Base-by-base conservation (phyloP, 2,329 filamentous ascomycete species). In the Seiridium unicorne region DNA sequence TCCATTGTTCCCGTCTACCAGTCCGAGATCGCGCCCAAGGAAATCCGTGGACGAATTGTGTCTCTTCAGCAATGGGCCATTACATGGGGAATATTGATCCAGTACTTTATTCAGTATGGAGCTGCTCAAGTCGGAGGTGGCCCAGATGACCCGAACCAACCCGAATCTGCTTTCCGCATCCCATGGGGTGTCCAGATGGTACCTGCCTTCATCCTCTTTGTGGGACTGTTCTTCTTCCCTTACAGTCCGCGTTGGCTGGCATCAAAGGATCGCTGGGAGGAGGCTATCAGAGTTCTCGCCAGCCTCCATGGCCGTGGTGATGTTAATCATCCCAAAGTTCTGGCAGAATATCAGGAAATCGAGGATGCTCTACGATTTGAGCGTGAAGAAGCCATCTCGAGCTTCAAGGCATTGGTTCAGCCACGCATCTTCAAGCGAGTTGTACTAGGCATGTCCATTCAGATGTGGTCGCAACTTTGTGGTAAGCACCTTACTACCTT, bases 221-320 rank as follows among this genome's bases (percentile, higher is more conserved):
- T 81, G 34, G 84, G 84, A 1, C 76, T 87, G 26, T 80, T 85
- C 69, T 87, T 87, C 73, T 82, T 89, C 64, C 85, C 84, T 0
- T 84, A 84, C 64, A 89, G 81, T 55, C 90, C 90, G 0, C 82
- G 89, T 57, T 92, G 89, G 89, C 77, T 92, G 5, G 89, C 89
- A 4, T 81, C 82, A 13, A 82, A 88, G 65, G 88, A 88, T 63
- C 81, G 85, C 1, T 89, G 88, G 80, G 87, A 90, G 35, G 84
- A 91, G 68, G 85, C 85, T 0, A 77, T 86, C 47, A 68, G 78
- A 31, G 82, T 85, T 47, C 79, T 90, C 18, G 86, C 85, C 0
- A 69, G 76, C 31, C 76, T 90, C 1, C 87, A 89, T 64, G 86
- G 82, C 4, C 71, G 74, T 0, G 86, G 86, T 3, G 79, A 88